These are phyloP conservation scores for Schizopora paradoxa DNA, from an alignment of 1,284 basidiomycete species.

Conservation along the genomic window DNA sequence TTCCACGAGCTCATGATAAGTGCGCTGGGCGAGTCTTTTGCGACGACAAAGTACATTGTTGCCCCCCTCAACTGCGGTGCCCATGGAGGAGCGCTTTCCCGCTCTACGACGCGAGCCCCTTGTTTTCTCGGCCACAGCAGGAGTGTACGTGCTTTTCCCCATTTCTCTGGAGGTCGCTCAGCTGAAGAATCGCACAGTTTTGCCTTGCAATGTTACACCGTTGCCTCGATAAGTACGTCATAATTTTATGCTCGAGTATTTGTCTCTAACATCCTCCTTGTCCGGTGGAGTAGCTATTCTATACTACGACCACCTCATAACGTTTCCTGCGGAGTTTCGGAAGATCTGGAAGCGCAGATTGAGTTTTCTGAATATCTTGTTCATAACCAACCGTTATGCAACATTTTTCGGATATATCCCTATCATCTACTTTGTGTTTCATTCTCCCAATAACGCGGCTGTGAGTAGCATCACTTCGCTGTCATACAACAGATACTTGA, in stretches of 20 bases:
- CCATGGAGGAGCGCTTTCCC: no score
- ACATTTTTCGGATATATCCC: slow-evolving; percentile 12
- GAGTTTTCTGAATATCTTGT: slow-evolving; percentile 8
- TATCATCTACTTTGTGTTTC: slow-evolving; percentile 6
- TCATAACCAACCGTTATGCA: slow-evolving; percentile 13
- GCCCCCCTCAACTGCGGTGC: no score
- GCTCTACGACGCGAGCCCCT: no score
- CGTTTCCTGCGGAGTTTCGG: slow-evolving; percentile 5
- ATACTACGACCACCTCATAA: slow-evolving; percentile 17
- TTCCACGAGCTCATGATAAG: no score
- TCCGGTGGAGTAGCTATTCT: slow-evolving; percentile 6
- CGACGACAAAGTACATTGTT: no score
- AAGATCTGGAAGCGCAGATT: slow-evolving; percentile 9
- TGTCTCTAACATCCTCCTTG: not conserved
- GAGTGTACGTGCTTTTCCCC: no score
- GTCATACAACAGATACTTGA: no score
- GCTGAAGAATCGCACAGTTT: no score
- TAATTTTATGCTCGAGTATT: not conserved
- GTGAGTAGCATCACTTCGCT: slow-evolving; percentile 7
- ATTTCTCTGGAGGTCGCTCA: no score
- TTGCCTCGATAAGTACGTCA: slow-evolving; percentile 13
- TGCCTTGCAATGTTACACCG: slow-evolving; percentile 5
- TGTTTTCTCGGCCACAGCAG: no score
- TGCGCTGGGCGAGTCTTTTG: no score
- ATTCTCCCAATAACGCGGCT: slow-evolving; percentile 3